Percentiles rank a stretch among this genome's conserved stretches.
Evolutionary conservation across 2,329 filamentous ascomycete genomes (phyloP).

Genomic region (Trichophyton rubrum): DNA sequence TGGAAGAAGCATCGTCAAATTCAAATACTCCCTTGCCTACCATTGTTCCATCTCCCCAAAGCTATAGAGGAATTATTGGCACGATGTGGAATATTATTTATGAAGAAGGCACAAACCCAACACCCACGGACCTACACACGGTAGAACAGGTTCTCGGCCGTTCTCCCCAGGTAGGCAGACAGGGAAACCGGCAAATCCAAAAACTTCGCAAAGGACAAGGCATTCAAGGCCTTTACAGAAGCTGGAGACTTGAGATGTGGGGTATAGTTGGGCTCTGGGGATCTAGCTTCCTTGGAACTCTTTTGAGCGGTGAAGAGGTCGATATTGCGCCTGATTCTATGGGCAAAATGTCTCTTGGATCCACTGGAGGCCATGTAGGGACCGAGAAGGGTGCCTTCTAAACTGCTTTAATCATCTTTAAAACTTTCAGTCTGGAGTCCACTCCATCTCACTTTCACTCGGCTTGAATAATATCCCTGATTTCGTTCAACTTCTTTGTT

Average conservation of each 20-base stretch:
- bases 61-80: constrained; percentile 74
- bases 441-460: neutral
- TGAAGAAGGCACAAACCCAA: constrained; percentile 55
- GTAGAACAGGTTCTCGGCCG: constrained; percentile 28
- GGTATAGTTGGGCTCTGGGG: constrained; percentile 45
- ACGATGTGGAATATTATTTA: constrained; percentile 80
- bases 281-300: constrained; percentile 32
- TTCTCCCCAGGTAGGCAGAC: constrained; percentile 22
- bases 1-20: neutral
- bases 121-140: constrained; percentile 34
- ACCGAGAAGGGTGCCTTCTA: neutral
- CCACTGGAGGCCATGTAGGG: constrained; percentile 4
- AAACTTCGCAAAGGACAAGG: constrained; percentile 43
- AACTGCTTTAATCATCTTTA: neutral
- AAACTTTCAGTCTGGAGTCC: neutral
- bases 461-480: neutral
- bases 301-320: constrained; percentile 26
- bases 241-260: constrained; percentile 46
- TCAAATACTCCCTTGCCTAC: constrained; percentile 45
- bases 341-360: constrained; percentile 10
- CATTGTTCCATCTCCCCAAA: constrained; percentile 61
- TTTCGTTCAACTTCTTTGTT: neutral
- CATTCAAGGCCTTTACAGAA: constrained; percentile 44
- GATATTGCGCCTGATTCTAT: constrained; percentile 18
- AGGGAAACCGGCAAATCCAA: constrained; percentile 18